Base-by-base conservation (phyloP, 1,284 basidiomycete species). In the Quambalaria eucalypti region DNA sequence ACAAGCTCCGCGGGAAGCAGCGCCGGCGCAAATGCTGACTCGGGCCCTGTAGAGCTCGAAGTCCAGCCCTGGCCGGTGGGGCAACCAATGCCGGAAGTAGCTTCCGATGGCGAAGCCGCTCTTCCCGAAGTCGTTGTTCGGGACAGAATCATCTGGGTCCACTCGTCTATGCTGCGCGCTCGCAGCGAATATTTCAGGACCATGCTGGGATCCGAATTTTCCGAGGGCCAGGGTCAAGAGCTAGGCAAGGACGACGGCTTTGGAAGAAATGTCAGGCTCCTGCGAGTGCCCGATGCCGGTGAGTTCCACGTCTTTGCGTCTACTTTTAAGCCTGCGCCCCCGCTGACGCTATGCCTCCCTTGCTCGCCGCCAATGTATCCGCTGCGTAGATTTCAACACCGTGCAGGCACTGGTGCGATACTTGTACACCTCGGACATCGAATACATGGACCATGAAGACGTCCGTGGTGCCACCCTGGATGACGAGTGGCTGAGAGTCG, bases 391-490 rank as follows among this genome's bases (percentile, higher is more conserved):
- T 62, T 90, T 86, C 64, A 81, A 84, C 48, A 88, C 87, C 0
- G 82, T 87, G 2, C 89, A 88, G 71, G 89, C 87, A 87, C 77
- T 90, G 50, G 76, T 90, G 51, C 87, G 87, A 63, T 88, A 82
- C 76, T 82, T 87, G 36, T 90, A 89, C 68, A 84, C 85, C 2
- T 86, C 88, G 67, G 72, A 78, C 51, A 72, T 80, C 29, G 60
- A 68, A 2, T 78, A 72, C 47, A 56, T 63, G 6, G 56, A 57
- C 10, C 48, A 53, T 28, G 65, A 74, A 50, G 71, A 73, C n/a
- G 65, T 71, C 25, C 55, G 68, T 23, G 61, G 65, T 28, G 60
- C 64, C 1, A 47, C 63, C 4, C 53, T 73, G 14, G 66, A 72
- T 40, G 64, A 69, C 21, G 60, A 63, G n/a, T 71, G 69, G 66